Percentiles rank a stretch among this genome's conserved stretches.
These are phyloP conservation scores for Fomitopsis palustris DNA, from an alignment of 1,284 basidiomycete genomes.

Conservation along the genomic window DNA sequence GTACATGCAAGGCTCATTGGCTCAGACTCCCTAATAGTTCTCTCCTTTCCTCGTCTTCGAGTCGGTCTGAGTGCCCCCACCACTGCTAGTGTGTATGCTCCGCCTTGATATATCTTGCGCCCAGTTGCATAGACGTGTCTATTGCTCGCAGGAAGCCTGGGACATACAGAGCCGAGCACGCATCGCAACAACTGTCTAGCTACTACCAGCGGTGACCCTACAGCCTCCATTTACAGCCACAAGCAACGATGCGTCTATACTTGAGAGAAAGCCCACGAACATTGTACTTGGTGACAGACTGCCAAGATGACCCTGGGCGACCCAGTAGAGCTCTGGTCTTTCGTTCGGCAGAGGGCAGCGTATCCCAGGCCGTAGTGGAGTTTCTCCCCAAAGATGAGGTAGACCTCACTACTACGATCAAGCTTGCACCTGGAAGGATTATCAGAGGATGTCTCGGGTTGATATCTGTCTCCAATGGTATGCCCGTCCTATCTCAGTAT, in stretches of 20 bases:
- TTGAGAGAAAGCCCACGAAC: slow-evolving; percentile 61
- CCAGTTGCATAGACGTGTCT: not conserved
- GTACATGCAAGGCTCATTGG: too few relatives aligned
- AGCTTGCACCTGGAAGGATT: slow-evolving; percentile 61
- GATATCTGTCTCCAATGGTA: slow-evolving; percentile 67
- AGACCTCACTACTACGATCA: slow-evolving; percentile 59
- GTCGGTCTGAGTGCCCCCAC: not conserved
- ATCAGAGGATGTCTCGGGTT: slow-evolving; percentile 78
- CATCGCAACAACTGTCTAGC: too few relatives aligned
- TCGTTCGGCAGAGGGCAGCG: slow-evolving; percentile 54
- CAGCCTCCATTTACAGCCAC: too few relatives aligned
- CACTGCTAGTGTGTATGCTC: not conserved
- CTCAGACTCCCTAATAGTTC: too few relatives aligned
- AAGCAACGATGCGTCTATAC: slow-evolving; percentile 59
- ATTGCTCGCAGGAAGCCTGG: too few relatives aligned
- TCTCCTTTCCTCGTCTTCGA: too few relatives aligned
- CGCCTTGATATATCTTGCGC: not conserved
- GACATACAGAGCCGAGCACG: too few relatives aligned
- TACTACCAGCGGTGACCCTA: too few relatives aligned
- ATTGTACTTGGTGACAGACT: slow-evolving; percentile 68
- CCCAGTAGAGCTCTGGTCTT: slow-evolving; percentile 67
- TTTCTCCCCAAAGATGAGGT: slow-evolving; percentile 74
- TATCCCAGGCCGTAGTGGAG: slow-evolving; percentile 75
- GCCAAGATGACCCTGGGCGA: slow-evolving; percentile 59
- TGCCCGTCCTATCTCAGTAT: slow-evolving; percentile 26